Evolutionary conservation across 306 rosid genomes (phyloP).

Genomic region (Pachyrhizus erosus): DNA sequence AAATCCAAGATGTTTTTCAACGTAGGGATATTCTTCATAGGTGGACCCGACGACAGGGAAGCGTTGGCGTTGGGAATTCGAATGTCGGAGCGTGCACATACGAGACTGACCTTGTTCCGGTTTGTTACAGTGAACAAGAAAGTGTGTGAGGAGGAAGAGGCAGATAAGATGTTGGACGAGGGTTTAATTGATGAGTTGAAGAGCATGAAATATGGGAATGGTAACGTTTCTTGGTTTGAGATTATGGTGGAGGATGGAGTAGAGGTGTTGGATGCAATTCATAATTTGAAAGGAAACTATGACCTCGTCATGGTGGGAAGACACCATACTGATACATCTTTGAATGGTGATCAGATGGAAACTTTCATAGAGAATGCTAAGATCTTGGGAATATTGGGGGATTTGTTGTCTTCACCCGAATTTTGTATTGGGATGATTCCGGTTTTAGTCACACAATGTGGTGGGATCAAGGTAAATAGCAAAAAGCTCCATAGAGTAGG

Average conservation of each 20-base stretch:
- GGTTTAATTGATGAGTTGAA: slow-evolving; percentile 57
- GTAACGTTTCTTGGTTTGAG: slow-evolving; percentile 37
- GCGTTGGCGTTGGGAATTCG: slow-evolving; percentile 55
- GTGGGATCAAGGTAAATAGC: background rate
- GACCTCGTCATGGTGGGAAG: slow-evolving; percentile 64
- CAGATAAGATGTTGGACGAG: slow-evolving; percentile 47
- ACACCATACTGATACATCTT: slow-evolving; percentile 1
- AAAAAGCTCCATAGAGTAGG: background rate
- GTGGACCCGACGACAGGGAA: slow-evolving; percentile 71
- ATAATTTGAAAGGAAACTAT: slow-evolving; percentile 44
- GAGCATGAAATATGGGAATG: slow-evolving; percentile 33
- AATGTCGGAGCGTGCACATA: slow-evolving; percentile 39
- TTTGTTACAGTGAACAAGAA: slow-evolving; percentile 12
- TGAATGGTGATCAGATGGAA: slow-evolving; percentile 48
- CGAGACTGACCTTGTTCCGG: slow-evolving; percentile 41
- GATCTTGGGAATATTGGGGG: slow-evolving; percentile 65
- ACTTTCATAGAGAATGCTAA: slow-evolving; percentile 54
- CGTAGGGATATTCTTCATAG: slow-evolving; percentile 55
- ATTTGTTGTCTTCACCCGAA: slow-evolving; percentile 63
- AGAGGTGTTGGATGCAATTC: slow-evolving; percentile 38
- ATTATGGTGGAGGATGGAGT: slow-evolving; percentile 52
- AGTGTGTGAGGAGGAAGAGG: background rate
- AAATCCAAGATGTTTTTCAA: background rate
- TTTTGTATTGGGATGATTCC: slow-evolving; percentile 59
- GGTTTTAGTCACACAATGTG: slow-evolving; percentile 56